phyloP scores from a whole-genome alignment of 106 monocot genomes.

The Triglochin maritima region DNA sequence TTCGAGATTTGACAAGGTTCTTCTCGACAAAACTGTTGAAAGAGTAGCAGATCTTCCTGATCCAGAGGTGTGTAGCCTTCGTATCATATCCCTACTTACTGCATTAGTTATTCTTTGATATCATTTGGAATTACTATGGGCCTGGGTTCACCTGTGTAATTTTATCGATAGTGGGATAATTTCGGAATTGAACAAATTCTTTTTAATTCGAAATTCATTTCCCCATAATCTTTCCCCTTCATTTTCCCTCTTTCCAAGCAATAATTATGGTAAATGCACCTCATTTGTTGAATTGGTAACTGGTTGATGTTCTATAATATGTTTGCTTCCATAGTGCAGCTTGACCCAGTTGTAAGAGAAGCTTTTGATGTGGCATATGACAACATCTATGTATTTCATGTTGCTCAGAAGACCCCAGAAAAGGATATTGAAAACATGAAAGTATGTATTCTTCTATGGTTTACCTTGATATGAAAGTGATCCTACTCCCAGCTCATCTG shows the following conservation, averaged over 20 bases:
- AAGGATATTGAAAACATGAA: conserved; percentile 75
- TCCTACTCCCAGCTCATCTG: background rate
- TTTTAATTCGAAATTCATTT: too few species aligned
- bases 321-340: conserved; percentile 28
- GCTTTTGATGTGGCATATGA: conserved; percentile 96
- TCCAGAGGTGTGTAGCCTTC: conserved; percentile 46
- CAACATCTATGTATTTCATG: conserved; percentile 95
- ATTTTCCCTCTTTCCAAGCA: too few species aligned
- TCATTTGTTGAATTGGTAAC: background rate
- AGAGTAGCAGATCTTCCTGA: conserved; percentile 67
- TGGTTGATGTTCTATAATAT: background rate
- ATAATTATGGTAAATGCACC: too few species aligned
- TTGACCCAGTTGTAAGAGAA: conserved; percentile 73
- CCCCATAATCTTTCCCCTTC: too few species aligned
- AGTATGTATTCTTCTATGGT: conserved; percentile 23
- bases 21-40: conserved; percentile 50
- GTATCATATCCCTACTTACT: background rate
- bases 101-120: background rate
- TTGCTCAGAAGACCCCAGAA: conserved; percentile 63
- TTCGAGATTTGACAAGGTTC: conserved; percentile 72
- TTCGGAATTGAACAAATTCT: too few species aligned
- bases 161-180: too few species aligned
- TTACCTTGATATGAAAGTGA: background rate
- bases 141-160: too few species aligned
- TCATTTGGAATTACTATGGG: background rate